Percentiles rank a stretch among this genome's conserved stretches.
These are phyloP conservation scores for Malus fusca DNA, from an alignment of 306 rosid genomes.

Conservation along the genomic window DNA sequence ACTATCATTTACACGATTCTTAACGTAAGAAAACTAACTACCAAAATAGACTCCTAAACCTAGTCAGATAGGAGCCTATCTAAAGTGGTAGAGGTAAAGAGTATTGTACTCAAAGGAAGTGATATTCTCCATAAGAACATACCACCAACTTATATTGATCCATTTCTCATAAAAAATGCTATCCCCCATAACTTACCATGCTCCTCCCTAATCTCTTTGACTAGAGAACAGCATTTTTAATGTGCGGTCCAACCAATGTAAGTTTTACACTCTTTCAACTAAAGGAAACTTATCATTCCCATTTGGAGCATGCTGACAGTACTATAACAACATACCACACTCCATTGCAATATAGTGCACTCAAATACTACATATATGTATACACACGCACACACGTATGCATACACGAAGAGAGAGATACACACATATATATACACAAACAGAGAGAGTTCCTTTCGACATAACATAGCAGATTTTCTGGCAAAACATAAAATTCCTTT, in stretches of 20 bases:
- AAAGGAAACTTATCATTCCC: too few species aligned
- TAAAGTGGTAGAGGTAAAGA: not conserved
- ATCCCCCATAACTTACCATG: not conserved
- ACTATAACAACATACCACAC: too few species aligned
- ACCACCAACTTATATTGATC: not conserved
- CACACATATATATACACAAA: too few species aligned
- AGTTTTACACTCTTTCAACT: too few species aligned
- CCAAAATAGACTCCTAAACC: not conserved
- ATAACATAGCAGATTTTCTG: not conserved
- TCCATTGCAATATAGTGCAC: too few species aligned
- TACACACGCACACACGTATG: too few species aligned
- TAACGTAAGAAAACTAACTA: not conserved
- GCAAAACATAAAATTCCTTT: not conserved
- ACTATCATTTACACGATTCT: not conserved
- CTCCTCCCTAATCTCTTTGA: not conserved
- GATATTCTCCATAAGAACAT: not conserved
- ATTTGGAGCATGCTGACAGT: too few species aligned
- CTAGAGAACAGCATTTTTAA: not conserved
- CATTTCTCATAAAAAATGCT: not conserved
- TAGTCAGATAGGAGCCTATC: not conserved
- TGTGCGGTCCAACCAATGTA: too few species aligned
- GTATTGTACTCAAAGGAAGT: not conserved
- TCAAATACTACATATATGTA: too few species aligned
- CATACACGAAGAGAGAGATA: too few species aligned
- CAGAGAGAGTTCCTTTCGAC: not conserved